A percentile compares a stretch with the other conserved stretches of the same genome.
These are phyloP conservation scores for Coemansia sp. DNA, from an alignment of 192 early-diverging fungal genomes.

Conservation along the genomic window DNA sequence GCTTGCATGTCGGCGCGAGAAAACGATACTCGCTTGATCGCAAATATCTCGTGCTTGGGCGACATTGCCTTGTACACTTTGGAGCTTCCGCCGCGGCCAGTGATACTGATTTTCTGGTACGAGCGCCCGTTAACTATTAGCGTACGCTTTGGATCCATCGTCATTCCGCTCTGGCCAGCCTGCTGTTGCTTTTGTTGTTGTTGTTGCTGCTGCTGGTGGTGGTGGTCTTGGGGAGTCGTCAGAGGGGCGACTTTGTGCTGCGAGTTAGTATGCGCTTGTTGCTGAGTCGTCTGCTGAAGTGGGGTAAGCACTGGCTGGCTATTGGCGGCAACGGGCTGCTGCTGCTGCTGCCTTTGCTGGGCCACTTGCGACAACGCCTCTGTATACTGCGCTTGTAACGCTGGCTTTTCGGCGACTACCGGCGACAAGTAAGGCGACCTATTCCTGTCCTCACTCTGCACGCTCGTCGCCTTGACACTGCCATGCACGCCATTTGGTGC, in stretches of 20 bases:
- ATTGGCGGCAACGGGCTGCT: not conserved
- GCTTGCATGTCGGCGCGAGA: constrained; percentile 65
- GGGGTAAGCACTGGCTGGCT: not conserved
- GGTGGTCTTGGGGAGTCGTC: constrained; percentile 2
- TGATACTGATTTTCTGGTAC: constrained; percentile 58
- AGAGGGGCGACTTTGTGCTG: constrained; percentile 9
- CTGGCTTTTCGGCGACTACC: constrained; percentile 11
- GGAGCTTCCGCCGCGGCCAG: constrained; percentile 86
- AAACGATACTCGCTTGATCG: constrained; percentile 85
- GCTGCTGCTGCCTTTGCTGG: constrained; percentile 17
- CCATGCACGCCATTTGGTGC: not conserved
- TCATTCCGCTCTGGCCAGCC: not conserved
- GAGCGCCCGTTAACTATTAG: constrained; percentile 49
- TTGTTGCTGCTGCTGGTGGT: constrained; percentile 10
- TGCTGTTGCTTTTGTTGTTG: constrained; percentile 1
- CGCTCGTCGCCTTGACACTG: not conserved
- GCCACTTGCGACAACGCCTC: constrained; percentile 9
- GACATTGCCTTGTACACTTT: constrained; percentile 91
- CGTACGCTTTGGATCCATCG: constrained; percentile 44
- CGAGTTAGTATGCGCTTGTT: constrained; percentile 1
- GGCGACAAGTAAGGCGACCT: constrained; percentile 17
- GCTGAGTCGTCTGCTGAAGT: constrained; percentile 6
- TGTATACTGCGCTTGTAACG: constrained; percentile 25
- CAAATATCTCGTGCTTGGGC: constrained; percentile 65
- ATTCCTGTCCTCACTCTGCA: constrained; percentile 4